Percentiles rank a stretch among this genome's conserved stretches.
Conservation (phyloP, 1,284 basidiomycete species). For the Sporisorium sorghi region DNA sequence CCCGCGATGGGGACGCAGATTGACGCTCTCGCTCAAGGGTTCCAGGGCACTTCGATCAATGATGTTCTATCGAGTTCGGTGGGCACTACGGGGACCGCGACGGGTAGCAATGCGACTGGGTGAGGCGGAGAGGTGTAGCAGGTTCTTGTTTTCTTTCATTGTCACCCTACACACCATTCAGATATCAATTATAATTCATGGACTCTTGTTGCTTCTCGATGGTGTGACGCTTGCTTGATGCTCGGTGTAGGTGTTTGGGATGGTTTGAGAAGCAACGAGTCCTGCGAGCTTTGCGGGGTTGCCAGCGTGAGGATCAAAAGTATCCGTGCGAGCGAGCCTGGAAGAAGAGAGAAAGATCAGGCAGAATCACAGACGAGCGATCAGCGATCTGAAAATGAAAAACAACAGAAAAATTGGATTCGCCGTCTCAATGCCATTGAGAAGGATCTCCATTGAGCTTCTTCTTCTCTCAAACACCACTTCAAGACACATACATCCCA, state of each 20-base stretch:
- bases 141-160: neutral
- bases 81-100: constrained; percentile 16
- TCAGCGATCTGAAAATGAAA: constrained; percentile 6
- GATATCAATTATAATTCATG: neutral
- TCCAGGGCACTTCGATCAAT: constrained; percentile 41
- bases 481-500: constrained; percentile 5
- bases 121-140: neutral
- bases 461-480: neutral
- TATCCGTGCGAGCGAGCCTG: constrained; percentile 15
- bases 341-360: constrained; percentile 1
- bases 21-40: constrained; percentile 36
- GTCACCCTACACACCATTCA: constrained; percentile 26
- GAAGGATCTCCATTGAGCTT: neutral
- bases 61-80: constrained; percentile 36
- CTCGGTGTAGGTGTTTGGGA: neutral
- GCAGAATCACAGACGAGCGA: constrained; percentile 9
- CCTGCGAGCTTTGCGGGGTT: constrained; percentile 4
- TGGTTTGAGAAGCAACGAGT: too few relatives aligned
- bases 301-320: too few relatives aligned
- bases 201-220: neutral
- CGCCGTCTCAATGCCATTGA: neutral
- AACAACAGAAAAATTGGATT: constrained; percentile 5
- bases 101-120: constrained; percentile 13
- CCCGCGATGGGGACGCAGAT: constrained; percentile 34
- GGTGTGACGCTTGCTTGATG: neutral